These are phyloP conservation scores for Polytolypa hystricis DNA, from an alignment of 2,329 filamentous ascomycete genomes.

Conservation along the genomic window DNA sequence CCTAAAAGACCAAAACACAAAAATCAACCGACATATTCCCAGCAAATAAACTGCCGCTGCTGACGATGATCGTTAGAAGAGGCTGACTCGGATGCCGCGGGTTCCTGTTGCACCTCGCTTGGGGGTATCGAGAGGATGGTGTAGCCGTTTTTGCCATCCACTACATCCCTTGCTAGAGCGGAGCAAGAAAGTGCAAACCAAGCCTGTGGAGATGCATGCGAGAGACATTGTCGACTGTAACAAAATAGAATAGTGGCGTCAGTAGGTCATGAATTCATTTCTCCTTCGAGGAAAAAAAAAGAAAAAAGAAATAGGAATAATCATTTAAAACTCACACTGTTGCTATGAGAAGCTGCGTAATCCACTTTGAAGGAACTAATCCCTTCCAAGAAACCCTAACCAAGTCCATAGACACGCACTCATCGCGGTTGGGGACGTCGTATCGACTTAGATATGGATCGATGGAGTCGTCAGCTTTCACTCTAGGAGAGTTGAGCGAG, in stretches of 20 bases:
- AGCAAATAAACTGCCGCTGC: constrained; percentile 21
- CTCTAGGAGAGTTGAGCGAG: constrained; percentile 31
- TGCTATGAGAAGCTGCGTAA: constrained; percentile 24
- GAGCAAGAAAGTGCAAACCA: constrained; percentile 28
- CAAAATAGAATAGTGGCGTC: neutral
- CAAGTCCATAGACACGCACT: constrained; percentile 16
- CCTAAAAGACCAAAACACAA: no score
- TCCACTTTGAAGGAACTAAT: constrained; percentile 30
- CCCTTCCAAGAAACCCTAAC: constrained; percentile 34
- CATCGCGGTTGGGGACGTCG: constrained; percentile 22
- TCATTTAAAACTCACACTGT: constrained; percentile 26
- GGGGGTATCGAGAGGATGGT: constrained; percentile 18
- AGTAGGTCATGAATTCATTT: neutral
- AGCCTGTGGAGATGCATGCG: constrained; percentile 4
- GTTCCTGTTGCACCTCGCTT: neutral
- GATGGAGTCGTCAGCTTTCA: constrained; percentile 26
- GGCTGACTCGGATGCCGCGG: neutral
- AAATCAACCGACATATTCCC: constrained; percentile 31
- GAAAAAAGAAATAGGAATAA: no score
- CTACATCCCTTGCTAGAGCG: constrained; percentile 24
- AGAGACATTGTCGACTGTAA: constrained; percentile 6
- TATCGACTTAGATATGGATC: constrained; percentile 37
- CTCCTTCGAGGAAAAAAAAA: no score
- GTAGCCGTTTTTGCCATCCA: constrained; percentile 32
- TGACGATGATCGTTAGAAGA: no score